Evolutionary conservation across 1,284 basidiomycete genomes (phyloP).

Genomic region (Ganoderma multipileum): DNA sequence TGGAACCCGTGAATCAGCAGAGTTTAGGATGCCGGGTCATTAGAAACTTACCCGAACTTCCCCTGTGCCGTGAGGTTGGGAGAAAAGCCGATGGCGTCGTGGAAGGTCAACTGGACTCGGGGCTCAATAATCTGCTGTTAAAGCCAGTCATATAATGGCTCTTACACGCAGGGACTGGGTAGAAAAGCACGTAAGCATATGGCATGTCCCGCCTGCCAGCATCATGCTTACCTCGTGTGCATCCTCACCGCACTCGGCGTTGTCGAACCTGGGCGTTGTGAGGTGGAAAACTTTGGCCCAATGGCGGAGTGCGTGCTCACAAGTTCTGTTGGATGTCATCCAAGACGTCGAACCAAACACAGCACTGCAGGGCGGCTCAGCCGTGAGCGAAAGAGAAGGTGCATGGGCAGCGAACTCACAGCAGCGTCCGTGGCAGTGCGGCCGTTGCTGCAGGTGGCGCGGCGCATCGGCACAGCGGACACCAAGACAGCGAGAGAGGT

Average conservation of each 20-base stretch:
- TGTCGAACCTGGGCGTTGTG: constrained; percentile 13
- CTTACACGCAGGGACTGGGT: constrained; percentile 31
- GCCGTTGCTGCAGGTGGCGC: constrained; percentile 18
- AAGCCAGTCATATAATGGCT: not conserved
- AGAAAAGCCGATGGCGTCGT: constrained; percentile 49
- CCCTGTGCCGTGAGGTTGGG: constrained; percentile 28
- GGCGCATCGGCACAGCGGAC: constrained; percentile 7
- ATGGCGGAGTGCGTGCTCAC: not conserved
- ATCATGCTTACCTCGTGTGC: constrained; percentile 4
- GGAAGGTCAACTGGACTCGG: constrained; percentile 39
- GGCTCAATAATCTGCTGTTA: not conserved
- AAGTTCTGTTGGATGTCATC: constrained; percentile 21
- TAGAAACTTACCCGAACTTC: constrained; percentile 38
- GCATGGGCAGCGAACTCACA: not conserved
- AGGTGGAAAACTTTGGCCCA: not conserved
- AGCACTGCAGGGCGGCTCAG: constrained; percentile 9
- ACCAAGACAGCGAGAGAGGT: constrained; percentile 15
- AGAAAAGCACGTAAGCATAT: not conserved
- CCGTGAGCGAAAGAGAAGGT: no score
- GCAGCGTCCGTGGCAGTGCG: constrained; percentile 31
- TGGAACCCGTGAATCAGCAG: not conserved
- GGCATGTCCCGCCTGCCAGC: not conserved
- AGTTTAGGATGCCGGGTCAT: not conserved
- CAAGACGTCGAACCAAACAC: constrained; percentile 24
- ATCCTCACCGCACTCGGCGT: constrained; percentile 22